Evolutionary conservation across 2,329 filamentous ascomycete genomes (phyloP).

Genomic region (Alternaria ventricosa): DNA sequence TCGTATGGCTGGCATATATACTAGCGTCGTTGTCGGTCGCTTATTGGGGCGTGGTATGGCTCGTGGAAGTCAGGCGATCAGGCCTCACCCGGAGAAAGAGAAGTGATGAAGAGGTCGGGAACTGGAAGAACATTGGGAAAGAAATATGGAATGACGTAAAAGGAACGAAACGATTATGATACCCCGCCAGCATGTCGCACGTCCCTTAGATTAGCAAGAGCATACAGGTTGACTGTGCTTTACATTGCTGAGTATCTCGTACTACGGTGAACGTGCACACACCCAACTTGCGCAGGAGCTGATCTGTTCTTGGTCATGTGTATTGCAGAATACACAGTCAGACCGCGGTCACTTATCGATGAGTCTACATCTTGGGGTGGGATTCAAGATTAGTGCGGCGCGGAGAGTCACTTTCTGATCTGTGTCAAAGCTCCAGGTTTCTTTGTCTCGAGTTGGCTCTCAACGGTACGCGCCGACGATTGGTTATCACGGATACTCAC

Average conservation of each 20-base stretch:
- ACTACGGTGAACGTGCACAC: neutral
- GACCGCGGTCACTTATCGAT: neutral
- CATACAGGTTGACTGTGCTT: neutral
- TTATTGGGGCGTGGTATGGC: conserved; percentile 37
- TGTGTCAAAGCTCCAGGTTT: neutral
- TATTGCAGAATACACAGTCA: neutral
- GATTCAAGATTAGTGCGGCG: neutral
- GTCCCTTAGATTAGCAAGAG: neutral
- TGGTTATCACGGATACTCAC: neutral
- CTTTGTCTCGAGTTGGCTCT: neutral
- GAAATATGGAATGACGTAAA: conserved; percentile 28
- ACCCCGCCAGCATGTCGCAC: neutral
- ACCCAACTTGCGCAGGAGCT: neutral
- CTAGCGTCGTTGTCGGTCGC: conserved; percentile 7
- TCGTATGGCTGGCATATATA: conserved; percentile 28
- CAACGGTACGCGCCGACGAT: neutral
- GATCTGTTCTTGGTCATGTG: neutral
- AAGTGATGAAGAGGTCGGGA: conserved; percentile 26
- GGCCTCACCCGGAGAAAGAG: conserved; percentile 23
- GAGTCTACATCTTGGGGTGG: neutral
- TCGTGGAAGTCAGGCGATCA: conserved; percentile 31
- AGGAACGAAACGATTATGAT: conserved; percentile 3
- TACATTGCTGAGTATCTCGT: neutral
- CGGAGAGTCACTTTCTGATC: neutral
- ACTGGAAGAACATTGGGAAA: conserved; percentile 25